phyloP scores from a whole-genome alignment of 768 basidiomycete species.

The Harrya chromipes region DNA sequence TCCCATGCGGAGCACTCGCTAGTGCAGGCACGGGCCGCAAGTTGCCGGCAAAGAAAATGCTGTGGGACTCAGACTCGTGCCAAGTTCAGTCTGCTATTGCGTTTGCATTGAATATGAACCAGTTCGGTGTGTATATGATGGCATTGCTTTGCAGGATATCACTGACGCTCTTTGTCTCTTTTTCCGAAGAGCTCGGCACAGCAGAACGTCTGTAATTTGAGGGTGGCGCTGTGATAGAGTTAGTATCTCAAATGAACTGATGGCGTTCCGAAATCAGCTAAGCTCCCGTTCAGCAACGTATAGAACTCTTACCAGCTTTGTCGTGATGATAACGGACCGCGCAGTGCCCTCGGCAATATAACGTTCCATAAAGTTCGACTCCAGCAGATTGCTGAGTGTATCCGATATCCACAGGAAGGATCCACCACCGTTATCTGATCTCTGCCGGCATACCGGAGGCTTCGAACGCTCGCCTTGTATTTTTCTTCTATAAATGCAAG shows the following conservation, averaged over 20 bases:
- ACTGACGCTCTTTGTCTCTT: too few species aligned
- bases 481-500: constrained; percentile 10
- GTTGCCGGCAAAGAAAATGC: neutral
- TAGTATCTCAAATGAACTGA: neutral
- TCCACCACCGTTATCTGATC: too few species aligned
- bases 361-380: constrained; percentile 2
- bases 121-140: neutral
- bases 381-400: neutral
- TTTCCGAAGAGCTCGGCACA: too few species aligned
- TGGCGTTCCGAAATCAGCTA: neutral
- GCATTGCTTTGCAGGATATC: neutral
- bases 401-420: neutral
- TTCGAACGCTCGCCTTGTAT: neutral
- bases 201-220: too few species aligned
- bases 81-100: too few species aligned
- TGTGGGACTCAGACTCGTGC: too few species aligned
- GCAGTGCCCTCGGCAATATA: neutral
- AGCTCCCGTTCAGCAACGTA: constrained; percentile 2
- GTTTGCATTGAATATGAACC: too few species aligned
- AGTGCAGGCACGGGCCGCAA: neutral
- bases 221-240: too few species aligned
- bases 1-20: constrained; percentile 3
- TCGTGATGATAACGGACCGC: neutral
- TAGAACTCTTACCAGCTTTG: neutral
- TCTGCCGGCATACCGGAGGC: too few species aligned